Evolutionary conservation across 1,284 basidiomycete species (phyloP), one percentile per base, ranked within the genome.

Genomic region (Ustilago loliicola): DNA sequence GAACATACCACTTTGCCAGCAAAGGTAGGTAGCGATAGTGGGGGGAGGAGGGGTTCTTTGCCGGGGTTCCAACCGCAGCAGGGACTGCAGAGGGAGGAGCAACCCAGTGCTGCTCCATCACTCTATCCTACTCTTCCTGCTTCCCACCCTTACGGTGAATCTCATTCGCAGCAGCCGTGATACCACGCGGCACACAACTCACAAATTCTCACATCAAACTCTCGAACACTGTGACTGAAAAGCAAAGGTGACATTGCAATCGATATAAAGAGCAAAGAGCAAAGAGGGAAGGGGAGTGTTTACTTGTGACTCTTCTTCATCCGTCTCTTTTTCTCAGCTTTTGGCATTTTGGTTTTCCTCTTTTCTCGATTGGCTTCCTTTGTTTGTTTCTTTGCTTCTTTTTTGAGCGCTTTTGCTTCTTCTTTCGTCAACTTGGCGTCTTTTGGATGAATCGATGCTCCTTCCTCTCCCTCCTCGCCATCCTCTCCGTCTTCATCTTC

Each of bases 301-400:
- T 78, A 74, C 71, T 81, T 81, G 60, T 77, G 69, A 30, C 64
- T 67, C 72, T 84, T 84, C 59, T 83, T 83, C 72, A 83, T 79
- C n/a, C 72, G 58, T 7, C 78, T 61, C 71, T 82, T 83, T 54
- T 84, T 84, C 45, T 83, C 81, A 8, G 82, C 75, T 66, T 86
- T 86, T 25, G 82, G 80, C 84, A 85, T 86, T 71, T 85, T 86
- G 25, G 68, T 81, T 57, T 85, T 86, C 3, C 84, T 61, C 40
- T 77, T 79, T 61, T 85, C 84, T 21, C 84, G 74, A 15, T 79
- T 77, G 40, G 71, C 81, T 7, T 73, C 75, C 55, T 83, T 83
- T 27, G 74, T 81, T 19, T 76, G 68, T 42, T 79, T 79, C 60
- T 80, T 81, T 23, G 80, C 78, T 56, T 81, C 66, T 65, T 81